These are phyloP conservation scores for Davidsoniella australis DNA, from an alignment of 2,329 filamentous ascomycete genomes.

Conservation along the genomic window DNA sequence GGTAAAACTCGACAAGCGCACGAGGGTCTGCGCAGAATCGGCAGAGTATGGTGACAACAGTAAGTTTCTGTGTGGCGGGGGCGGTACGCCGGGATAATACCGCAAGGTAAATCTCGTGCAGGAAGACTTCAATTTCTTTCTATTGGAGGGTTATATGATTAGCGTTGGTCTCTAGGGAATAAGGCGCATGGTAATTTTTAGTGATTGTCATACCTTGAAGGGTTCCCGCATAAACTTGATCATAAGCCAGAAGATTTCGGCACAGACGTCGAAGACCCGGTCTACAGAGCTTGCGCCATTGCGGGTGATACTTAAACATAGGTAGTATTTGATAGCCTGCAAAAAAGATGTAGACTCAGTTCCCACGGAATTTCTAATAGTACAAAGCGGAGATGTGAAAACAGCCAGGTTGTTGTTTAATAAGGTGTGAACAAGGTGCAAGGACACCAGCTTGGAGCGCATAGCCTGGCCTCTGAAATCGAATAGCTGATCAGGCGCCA, in stretches of 20 bases:
- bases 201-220: constrained; percentile 51
- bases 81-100: constrained; percentile 78
- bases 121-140: constrained; percentile 95
- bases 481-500: constrained; percentile 79
- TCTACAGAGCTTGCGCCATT: constrained; percentile 91
- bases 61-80: constrained; percentile 77
- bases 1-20: constrained; percentile 82
- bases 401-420: constrained; percentile 85
- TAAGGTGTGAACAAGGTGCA: constrained; percentile 88
- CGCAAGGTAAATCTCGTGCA: constrained; percentile 92
- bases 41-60: constrained; percentile 73
- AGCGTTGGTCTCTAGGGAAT: not conserved
- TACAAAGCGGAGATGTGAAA: constrained; percentile 81
- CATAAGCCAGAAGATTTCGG: constrained; percentile 97
- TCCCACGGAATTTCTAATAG: constrained; percentile 78
- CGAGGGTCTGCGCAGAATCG: constrained; percentile 72
- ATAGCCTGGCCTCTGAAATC: constrained; percentile 89
- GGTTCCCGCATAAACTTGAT: constrained; percentile 81
- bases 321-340: constrained; percentile 90
- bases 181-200: not conserved
- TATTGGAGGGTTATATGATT: constrained; percentile 19
- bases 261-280: constrained; percentile 84
- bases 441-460: constrained; percentile 87
- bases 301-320: constrained; percentile 83
- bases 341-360: constrained; percentile 81